A percentile compares a stretch with the other conserved stretches of the same genome.
Evolutionary conservation across 345 rosid genomes (phyloP).

Genomic region (Arabidopsis arenosa): DNA sequence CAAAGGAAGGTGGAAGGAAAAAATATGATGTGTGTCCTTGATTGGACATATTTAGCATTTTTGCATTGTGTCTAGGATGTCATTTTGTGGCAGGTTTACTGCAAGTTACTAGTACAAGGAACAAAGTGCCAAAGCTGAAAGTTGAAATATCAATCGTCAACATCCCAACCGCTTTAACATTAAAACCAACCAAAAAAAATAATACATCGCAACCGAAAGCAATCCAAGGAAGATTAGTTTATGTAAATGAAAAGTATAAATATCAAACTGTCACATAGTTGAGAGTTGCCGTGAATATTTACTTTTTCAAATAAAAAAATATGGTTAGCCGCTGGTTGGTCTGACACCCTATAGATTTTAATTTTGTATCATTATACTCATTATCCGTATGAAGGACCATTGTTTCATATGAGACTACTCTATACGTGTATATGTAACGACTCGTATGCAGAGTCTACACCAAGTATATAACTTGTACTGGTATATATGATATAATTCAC

Average conservation of each 20-base stretch:
- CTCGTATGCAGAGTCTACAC: neutral
- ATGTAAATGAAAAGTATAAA: constrained; percentile 5
- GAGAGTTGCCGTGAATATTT: constrained; percentile 24
- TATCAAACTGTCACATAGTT: constrained; percentile 24
- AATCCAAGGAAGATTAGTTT: constrained; percentile 14
- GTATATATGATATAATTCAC: neutral
- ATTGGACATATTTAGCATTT: neutral
- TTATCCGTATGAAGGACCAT: constrained; percentile 14
- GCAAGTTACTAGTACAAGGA: neutral
- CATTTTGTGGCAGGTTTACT: neutral
- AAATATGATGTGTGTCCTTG: neutral
- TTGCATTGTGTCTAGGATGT: neutral
- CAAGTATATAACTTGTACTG: neutral
- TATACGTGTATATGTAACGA: constrained; percentile 8
- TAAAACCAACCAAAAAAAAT: neutral
- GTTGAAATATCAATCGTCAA: neutral
- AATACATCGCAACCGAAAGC: constrained; percentile 19
- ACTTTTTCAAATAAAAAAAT: neutral
- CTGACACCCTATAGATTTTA: constrained; percentile 23
- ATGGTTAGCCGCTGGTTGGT: constrained; percentile 44
- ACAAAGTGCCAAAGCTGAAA: neutral
- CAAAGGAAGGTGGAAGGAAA: neutral
- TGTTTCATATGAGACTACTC: neutral
- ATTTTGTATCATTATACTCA: neutral
- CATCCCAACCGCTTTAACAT: constrained; percentile 25